Base-by-base conservation (phyloP, 495 filamentous ascomycete genomes). In the Talaromyces nanjingensis region DNA sequence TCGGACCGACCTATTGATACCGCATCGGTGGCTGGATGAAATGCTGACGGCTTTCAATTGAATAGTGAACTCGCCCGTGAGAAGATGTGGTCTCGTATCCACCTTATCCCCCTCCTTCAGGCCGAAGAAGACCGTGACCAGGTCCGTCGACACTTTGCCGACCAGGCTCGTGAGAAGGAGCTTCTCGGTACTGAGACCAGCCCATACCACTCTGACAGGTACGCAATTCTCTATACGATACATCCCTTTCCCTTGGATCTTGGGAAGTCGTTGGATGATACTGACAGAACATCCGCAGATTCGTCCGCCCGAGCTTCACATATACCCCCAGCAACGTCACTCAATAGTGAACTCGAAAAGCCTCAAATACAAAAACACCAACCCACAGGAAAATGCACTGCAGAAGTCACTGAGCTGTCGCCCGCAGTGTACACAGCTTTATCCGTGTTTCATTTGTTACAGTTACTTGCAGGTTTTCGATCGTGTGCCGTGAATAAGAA, bases 81-180 rank as follows among this genome's bases (percentile, higher is more conserved):
- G 72, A 98, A 98, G 81, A 92, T 97, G 84, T 98, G 94, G 94
- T 82, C 88, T 53, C 89, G 94, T 68, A 93, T 98, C 69, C 85
- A 98, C 74, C 80, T 98, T 57, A 92, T 92, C 72, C 94, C 94
- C 33, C 75, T 94, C 66, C 87, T 98, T 59, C 93, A 97, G 71
- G 94, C 94, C 62, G 94, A 98, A 73, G 90, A 93, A 71, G 94
- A 98, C 80, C 89, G 94, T 56, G 94, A 98, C 79, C 87, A 91
- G 71, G 92, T 96, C 67, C 84, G 94, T 55, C 79, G 93, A 67
- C 81, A 92, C 72, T 86, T 86, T 62, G 94, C 96, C 57, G 90
- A 96, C 71, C 85, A 91, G 81, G 90, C 86, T 63, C 81, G 94
- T 52, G 96, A 97, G 84, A 91, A 91, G 84, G 87, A 91, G 77